Percentiles rank a stretch among this genome's conserved stretches.
phyloP scores from a whole-genome alignment of 371 early-diverging fungal genomes.

The Mucor indicus region DNA sequence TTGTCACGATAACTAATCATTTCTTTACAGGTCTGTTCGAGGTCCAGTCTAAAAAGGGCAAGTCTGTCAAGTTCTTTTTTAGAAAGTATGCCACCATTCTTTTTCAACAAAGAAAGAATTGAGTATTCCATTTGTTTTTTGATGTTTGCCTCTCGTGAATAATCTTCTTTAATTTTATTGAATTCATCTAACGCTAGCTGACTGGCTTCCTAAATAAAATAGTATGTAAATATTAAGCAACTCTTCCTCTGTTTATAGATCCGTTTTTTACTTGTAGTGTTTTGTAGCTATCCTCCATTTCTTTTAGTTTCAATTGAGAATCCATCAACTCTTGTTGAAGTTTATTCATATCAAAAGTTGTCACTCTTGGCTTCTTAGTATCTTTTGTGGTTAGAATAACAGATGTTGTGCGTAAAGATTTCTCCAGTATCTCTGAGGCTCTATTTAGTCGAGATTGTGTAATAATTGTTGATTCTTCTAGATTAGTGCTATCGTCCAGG shows the following conservation, averaged over 20 bases:
- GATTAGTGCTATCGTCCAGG: not conserved
- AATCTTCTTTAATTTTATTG: conserved; percentile 15
- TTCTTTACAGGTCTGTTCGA: conserved; percentile 26
- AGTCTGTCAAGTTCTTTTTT: conserved; percentile 22
- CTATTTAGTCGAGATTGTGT: conserved; percentile 9
- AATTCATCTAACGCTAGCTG: conserved; percentile 29
- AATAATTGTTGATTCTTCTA: not conserved
- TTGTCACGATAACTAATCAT: conserved; percentile 20
- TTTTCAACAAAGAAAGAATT: conserved; percentile 9
- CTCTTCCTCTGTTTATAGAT: not conserved
- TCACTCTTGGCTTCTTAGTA: no score
- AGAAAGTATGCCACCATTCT: conserved; percentile 12
- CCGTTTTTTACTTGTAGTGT: conserved; percentile 9
- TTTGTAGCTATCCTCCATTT: conserved; percentile 18
- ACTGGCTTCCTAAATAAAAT: conserved; percentile 15
- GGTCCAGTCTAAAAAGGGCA: conserved; percentile 18
- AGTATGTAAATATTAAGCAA: no score
- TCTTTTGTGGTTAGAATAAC: not conserved
- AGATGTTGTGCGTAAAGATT: conserved; percentile 9
- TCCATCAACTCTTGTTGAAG: conserved; percentile 14
- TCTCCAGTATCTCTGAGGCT: conserved; percentile 17
- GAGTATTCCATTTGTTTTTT: conserved; percentile 12
- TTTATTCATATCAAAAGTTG: not conserved
- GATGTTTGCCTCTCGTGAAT: conserved; percentile 4
- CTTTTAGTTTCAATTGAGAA: conserved; percentile 12